phyloP scores from a whole-genome alignment of 2,329 filamentous ascomycete genomes.

The Paecilomyces variotii region DNA sequence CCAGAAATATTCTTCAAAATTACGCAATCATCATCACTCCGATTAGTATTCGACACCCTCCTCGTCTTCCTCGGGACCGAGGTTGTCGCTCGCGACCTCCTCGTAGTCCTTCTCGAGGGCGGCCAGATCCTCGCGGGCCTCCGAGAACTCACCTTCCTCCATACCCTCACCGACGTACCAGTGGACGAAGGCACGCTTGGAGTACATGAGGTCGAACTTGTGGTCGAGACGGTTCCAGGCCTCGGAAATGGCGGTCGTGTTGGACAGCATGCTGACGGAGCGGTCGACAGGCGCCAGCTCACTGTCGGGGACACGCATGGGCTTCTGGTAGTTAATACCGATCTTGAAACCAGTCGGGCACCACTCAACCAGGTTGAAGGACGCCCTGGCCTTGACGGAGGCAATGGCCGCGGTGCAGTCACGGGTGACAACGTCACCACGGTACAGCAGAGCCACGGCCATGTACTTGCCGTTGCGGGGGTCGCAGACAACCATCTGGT shows the following conservation, averaged over 20 bases:
- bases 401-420: constrained; percentile 54
- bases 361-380: constrained; percentile 61
- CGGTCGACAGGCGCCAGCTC: constrained; percentile 49
- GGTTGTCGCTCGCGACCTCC: constrained; percentile 66
- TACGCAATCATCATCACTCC: neutral
- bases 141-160: constrained; percentile 86
- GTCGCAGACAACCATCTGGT: constrained; percentile 64
- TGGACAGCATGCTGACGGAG: constrained; percentile 55
- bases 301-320: constrained; percentile 44
- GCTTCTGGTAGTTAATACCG: constrained; percentile 59
- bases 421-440: constrained; percentile 56
- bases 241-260: constrained; percentile 60
- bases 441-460: constrained; percentile 59
- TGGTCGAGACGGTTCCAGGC: constrained; percentile 58
- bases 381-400: constrained; percentile 55
- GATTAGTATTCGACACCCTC: constrained; percentile 31
- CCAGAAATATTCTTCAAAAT: constrained; percentile 5
- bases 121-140: constrained; percentile 77
- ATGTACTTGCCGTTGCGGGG: constrained; percentile 62
- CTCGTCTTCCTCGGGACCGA: constrained; percentile 58
- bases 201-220: constrained; percentile 65
- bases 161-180: constrained; percentile 82
- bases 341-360: constrained; percentile 63
- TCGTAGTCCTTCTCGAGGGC: constrained; percentile 82
- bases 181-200: constrained; percentile 62